Percentiles rank a stretch among this genome's conserved stretches.
Evolutionary conservation across 75 land plant genomes (phyloP).

Genomic region (Sequoiadendron giganteum): DNA sequence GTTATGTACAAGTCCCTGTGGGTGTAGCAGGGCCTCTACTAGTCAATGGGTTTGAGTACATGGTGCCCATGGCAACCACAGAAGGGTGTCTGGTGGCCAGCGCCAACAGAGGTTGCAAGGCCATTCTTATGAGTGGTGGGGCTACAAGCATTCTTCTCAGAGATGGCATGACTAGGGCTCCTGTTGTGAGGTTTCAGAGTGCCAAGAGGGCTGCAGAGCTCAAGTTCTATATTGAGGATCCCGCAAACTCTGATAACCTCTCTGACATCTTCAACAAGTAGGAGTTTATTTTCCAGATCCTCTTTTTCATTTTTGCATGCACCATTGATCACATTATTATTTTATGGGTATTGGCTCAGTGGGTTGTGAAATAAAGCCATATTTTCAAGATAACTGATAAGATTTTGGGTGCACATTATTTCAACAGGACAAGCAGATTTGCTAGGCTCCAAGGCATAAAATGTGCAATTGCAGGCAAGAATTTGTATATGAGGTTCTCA

Average conservation of each 20-base stretch:
- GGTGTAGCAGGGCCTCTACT: constrained; percentile 76
- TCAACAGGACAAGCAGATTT: constrained; percentile 80
- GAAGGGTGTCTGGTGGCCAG: constrained; percentile 85
- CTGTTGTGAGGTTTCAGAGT: constrained; percentile 58
- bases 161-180: constrained; percentile 86
- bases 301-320: neutral
- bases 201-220: constrained; percentile 64
- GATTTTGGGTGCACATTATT: neutral
- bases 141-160: constrained; percentile 48
- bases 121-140: constrained; percentile 63
- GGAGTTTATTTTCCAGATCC: neutral
- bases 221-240: constrained; percentile 76
- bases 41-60: constrained; percentile 63
- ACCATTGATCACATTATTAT: neutral
- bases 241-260: constrained; percentile 54
- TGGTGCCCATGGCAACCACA: constrained; percentile 87
- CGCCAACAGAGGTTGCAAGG: constrained; percentile 85
- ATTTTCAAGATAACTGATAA: neutral
- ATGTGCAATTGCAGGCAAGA: constrained; percentile 75
- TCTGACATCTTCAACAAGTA: constrained; percentile 71
- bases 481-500: constrained; percentile 71
- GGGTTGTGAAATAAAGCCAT: neutral
- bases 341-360: neutral
- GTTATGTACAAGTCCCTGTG: constrained; percentile 76
- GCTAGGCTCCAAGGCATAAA: constrained; percentile 68